Conservation (phyloP, 23 red algal genomes). For the Gracilariopsis chorda region DNA sequence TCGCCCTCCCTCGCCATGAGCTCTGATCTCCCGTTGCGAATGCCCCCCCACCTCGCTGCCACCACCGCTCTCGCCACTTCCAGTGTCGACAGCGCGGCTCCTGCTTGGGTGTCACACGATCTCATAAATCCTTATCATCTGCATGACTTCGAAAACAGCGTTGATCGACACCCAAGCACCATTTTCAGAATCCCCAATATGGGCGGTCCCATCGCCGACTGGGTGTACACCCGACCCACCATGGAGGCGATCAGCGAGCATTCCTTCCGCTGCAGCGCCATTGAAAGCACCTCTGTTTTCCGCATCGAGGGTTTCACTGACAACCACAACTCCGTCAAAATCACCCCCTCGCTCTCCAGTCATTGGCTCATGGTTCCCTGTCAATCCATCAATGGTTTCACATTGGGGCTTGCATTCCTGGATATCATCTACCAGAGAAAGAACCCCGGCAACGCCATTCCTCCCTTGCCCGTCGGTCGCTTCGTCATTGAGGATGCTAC, state of each 20-base stretch:
- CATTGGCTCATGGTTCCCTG: constrained; percentile 61
- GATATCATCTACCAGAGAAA: constrained; percentile 32
- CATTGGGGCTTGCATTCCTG: constrained; percentile 37
- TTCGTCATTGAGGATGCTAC: constrained; percentile 61
- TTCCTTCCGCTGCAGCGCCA: constrained; percentile 40
- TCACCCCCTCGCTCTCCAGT: constrained; percentile 33
- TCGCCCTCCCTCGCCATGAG: neutral
- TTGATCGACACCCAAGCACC: neutral
- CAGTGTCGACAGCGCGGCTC: constrained; percentile 18
- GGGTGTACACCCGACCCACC: constrained; percentile 50
- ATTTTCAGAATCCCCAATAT: constrained; percentile 52
- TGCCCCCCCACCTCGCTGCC: constrained; percentile 31
- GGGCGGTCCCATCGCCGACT: constrained; percentile 26
- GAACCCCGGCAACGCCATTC: neutral
- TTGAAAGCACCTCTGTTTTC: constrained; percentile 44
- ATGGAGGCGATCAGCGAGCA: constrained; percentile 44
- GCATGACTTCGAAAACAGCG: neutral
- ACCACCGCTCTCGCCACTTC: constrained; percentile 35
- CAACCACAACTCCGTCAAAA: neutral
- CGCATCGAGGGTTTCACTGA: constrained; percentile 22
- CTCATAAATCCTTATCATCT: neutral
- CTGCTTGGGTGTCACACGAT: constrained; percentile 10
- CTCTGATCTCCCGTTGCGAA: constrained; percentile 12
- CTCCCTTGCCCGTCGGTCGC: constrained; percentile 40
- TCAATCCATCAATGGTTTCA: constrained; percentile 53